Base-by-base conservation (phyloP, 371 early-diverging fungal species). In the Mucor lusitanicus region DNA sequence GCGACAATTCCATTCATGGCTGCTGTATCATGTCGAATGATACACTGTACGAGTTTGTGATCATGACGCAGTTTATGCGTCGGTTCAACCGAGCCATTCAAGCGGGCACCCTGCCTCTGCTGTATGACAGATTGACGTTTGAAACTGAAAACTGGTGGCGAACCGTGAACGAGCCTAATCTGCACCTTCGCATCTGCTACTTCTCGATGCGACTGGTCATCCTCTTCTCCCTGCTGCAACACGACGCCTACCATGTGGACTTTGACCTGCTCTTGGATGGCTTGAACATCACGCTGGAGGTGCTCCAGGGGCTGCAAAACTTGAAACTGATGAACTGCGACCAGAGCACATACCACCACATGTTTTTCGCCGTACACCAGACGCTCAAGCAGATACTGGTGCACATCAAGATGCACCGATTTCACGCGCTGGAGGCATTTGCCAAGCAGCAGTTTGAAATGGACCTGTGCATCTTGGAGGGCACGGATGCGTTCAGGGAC, bases 341-440 rank as follows among this genome's bases (percentile, higher is more conserved):
- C n/a, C 80, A 76, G 56, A 79, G 82, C 61, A 82, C 82, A 0
- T 82, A 82, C 27, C 80, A 82, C 27, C 80, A 82, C 55, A 82
- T 82, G 82, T 82, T 79, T 56, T 79, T 74, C 57, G 82, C 82
- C 3, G 78, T 82, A 21, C 80, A 82, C 54, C 74, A 71, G 25
- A 73, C 76, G 1, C 70, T 79, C 6, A 70, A 66, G 32, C 40
- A 60, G 1, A 73, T 82, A 12, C 21, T 63, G 32, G 7, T 21
- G 19, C 53, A 59, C 68, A 75, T 61, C 54, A 61, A 27, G 57
- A 39, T 25, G 11, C 35, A 40, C 3, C 27, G 25, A 46, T 59
- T 55, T 25, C 23, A 8, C 40, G 50, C 25, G 8, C 39, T 73
- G 23, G 62, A 61, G 8, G 13, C 44, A 0, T 72, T 68, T 56